phyloP scores from a whole-genome alignment of 495 filamentous ascomycete genomes.

The Hyaloscypha hepaticicola region DNA sequence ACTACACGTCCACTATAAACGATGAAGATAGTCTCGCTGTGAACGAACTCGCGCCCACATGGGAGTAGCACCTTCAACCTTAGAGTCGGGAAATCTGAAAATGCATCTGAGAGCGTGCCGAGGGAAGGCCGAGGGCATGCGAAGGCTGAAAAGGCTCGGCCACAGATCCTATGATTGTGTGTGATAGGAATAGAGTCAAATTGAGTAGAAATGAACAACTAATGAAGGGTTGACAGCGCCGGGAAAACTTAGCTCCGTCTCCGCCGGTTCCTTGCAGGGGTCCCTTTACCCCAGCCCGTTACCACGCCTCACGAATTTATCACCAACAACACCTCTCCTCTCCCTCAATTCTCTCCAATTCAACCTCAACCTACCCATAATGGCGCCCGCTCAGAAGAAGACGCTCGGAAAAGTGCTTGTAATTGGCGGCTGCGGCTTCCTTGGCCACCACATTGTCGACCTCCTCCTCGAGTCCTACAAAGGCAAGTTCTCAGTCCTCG shows the following conservation, averaged over 20 bases:
- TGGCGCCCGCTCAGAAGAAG: slow-evolving; percentile 16
- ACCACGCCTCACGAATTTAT: no score
- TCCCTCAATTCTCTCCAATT: background rate
- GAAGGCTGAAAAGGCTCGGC: no score
- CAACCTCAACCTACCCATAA: background rate
- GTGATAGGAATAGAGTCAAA: no score
- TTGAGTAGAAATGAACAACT: background rate
- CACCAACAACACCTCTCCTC: no score
- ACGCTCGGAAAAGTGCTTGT: slow-evolving; percentile 58
- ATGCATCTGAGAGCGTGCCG: no score
- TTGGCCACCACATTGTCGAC: slow-evolving; percentile 67
- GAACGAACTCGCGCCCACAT: no score
- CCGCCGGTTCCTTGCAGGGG: background rate
- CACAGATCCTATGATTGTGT: no score
- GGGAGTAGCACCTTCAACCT: no score
- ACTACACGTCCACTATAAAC: background rate
- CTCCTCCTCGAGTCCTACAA: slow-evolving; percentile 54
- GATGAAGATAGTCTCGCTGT: no score
- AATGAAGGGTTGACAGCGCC: background rate
- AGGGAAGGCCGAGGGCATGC: no score
- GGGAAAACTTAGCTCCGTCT: background rate
- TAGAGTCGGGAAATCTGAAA: no score
- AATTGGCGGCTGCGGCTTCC: slow-evolving; percentile 69
- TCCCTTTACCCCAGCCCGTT: background rate
- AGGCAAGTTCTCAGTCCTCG: slow-evolving; percentile 75